Evolutionary conservation across 1,284 basidiomycete species (phyloP), one percentile per base, ranked within the genome.

Genomic region (Melampsora americana): DNA sequence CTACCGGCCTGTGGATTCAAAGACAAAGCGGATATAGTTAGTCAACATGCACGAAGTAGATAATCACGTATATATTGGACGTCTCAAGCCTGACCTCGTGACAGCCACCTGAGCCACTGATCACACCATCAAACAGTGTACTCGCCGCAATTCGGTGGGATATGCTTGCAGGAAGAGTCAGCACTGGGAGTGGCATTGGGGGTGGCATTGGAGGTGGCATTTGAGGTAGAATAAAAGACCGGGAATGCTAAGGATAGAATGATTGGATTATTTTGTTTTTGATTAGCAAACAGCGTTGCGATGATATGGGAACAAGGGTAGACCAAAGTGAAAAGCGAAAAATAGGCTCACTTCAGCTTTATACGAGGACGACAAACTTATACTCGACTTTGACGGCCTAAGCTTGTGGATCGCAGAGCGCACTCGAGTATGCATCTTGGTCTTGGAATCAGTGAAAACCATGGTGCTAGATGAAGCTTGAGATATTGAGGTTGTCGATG

Each of bases 351-450:
- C 70, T 16, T 72, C 48, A 26, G 28, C 5, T 23, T 72, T 72
- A 18, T 32, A 26, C 46, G 65, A 53, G 26, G 70, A 23, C 14
- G 70, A 60, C 35, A 72, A 42, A 16, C 61, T 62, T 16, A 66
- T n/a, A 16, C 61, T 46, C 12, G 70, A 72, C 32, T 72, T 72
- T 48, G 61, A 65, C 32, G 70, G 61, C 12, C 62, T 61, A 14
- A 72, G 62, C 23, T 62, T 61, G 26, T 62, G 61, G 35, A 72
- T 53, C 5, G 48, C 70, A n/a, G 70, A 72, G n/a, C 70, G 70
- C 3, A 72, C 61, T 20, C 70, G 44, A 23, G 70, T 72, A 35
- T 50, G 60, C 46, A 72, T 62, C 32, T 56, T 72, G 48, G 39
- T 56, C 20, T 61, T 39, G 18, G 61, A 64, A n/a, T 72, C 70